Percentiles rank a stretch among this genome's conserved stretches.
These are phyloP conservation scores for Yamadazyma phyllophila DNA, from an alignment of 805 yeast species.

Conservation along the genomic window DNA sequence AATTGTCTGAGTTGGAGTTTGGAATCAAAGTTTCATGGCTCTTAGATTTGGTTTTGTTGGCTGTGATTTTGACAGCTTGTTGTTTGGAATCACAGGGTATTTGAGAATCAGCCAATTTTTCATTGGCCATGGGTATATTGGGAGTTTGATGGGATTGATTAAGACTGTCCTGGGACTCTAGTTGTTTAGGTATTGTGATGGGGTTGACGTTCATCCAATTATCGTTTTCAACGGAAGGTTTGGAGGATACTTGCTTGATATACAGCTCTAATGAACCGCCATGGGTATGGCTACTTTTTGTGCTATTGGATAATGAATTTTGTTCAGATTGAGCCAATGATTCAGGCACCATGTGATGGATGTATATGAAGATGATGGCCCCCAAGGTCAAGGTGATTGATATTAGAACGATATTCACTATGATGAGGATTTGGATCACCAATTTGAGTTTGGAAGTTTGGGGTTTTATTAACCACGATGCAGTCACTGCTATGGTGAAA, in stretches of 20 bases:
- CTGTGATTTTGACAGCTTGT: background rate
- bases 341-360: background rate
- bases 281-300: background rate
- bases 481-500: conserved; percentile 5
- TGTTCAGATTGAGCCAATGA: background rate
- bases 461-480: conserved; percentile 2
- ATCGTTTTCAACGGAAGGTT: conserved; percentile 2
- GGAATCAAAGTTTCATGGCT: conserved; percentile 15
- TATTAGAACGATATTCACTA: conserved; percentile 6
- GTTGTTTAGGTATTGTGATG: no score
- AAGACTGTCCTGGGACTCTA: no score
- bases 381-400: conserved; percentile 5
- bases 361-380: background rate
- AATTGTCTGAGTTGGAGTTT: conserved; percentile 10
- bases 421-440: conserved; percentile 6
- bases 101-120: background rate
- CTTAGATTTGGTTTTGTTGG: conserved; percentile 1
- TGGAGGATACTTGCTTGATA: background rate
- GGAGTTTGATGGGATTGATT: no score
- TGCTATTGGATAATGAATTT: background rate
- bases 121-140: no score
- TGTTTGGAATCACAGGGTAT: background rate
- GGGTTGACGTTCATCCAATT: conserved; percentile 16
- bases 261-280: background rate
- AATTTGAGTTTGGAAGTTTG: background rate